Evolutionary conservation across 768 basidiomycete genomes (phyloP).

Genomic region (Suillus alpinus): DNA sequence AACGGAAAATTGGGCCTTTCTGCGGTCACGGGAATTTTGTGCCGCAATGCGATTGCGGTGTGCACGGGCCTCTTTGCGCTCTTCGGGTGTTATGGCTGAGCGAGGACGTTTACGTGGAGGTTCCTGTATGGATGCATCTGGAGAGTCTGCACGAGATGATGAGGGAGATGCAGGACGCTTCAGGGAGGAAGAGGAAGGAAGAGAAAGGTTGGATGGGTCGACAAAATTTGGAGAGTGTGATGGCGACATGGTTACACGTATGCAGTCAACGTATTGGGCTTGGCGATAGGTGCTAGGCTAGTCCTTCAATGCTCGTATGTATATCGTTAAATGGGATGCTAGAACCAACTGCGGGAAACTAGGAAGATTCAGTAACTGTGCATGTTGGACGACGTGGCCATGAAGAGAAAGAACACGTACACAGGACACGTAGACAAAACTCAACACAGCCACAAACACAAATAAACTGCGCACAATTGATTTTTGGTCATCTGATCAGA

Average conservation of each 20-base stretch:
- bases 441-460: constrained; percentile 23
- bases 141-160: constrained; percentile 13
- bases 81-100: constrained; percentile 60
- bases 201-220: constrained; percentile 38
- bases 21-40: constrained; percentile 87
- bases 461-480: constrained; percentile 9
- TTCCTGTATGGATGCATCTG: constrained; percentile 25
- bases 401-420: constrained; percentile 22
- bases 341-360: background rate
- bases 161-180: constrained; percentile 28
- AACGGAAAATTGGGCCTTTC: constrained; percentile 76
- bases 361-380: constrained; percentile 6
- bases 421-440: constrained; percentile 30
- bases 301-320: background rate
- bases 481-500: background rate
- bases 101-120: constrained; percentile 77
- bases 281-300: background rate
- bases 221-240: constrained; percentile 27
- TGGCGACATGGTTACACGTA: constrained; percentile 19
- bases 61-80: constrained; percentile 83
- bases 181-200: constrained; percentile 35
- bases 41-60: constrained; percentile 93
- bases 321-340: background rate
- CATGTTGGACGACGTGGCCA: constrained; percentile 22
- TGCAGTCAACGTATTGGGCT: background rate